A percentile compares a stretch with the other conserved stretches of the same genome.
phyloP scores from a whole-genome alignment of 257 asterid genomes.

The Buddleja alternifolia region DNA sequence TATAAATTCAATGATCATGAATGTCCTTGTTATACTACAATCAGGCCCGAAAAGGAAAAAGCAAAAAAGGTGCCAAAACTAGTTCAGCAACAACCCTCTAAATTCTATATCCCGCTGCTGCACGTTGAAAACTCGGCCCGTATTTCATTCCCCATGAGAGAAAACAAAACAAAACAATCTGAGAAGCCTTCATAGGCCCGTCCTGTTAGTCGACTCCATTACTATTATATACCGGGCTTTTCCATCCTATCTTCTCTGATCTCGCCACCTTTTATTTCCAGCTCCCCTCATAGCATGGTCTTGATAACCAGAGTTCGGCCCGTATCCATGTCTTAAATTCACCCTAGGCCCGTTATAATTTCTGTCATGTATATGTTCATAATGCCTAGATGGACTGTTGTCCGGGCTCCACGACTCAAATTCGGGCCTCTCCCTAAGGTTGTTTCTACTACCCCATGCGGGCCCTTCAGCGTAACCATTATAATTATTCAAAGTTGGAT shows the following conservation, averaged over 20 bases:
- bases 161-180: too few species aligned
- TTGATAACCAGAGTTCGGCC: constrained; percentile 44
- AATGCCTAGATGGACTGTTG: constrained; percentile 57
- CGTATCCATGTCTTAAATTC: constrained; percentile 39
- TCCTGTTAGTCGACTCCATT: too few species aligned
- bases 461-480: constrained; percentile 38
- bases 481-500: constrained; percentile 36
- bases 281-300: constrained; percentile 33
- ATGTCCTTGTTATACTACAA: constrained; percentile 22
- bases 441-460: constrained; percentile 54
- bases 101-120: constrained; percentile 4
- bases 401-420: constrained; percentile 79
- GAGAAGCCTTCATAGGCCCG: too few species aligned
- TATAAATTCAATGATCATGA: constrained; percentile 22
- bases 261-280: constrained; percentile 57
- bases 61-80: neutral
- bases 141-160: neutral
- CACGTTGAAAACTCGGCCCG: neutral
- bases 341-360: constrained; percentile 36
- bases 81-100: constrained; percentile 21
- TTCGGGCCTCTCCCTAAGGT: constrained; percentile 36
- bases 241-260: constrained; percentile 53
- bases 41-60: neutral
- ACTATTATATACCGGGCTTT: too few species aligned
- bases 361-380: constrained; percentile 40